Percentiles rank a stretch among this genome's conserved stretches.
phyloP scores from a whole-genome alignment of 2,329 filamentous ascomycete genomes.

The Colletotrichum coccodes region DNA sequence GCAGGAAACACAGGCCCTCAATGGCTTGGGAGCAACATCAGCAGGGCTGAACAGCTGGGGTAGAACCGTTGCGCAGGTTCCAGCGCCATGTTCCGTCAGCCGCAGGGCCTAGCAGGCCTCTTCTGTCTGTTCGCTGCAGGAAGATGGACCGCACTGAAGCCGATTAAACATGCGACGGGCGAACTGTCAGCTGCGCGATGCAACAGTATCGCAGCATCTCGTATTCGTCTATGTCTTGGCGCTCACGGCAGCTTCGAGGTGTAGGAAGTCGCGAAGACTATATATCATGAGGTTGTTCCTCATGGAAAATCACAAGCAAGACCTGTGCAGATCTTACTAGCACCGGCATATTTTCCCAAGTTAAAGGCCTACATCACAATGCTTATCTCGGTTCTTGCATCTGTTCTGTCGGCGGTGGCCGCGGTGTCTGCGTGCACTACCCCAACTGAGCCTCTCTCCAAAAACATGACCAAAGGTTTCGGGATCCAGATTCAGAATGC shows the following conservation, averaged over 20 bases:
- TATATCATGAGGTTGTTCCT: neutral
- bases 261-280: neutral
- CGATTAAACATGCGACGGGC: neutral
- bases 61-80: neutral
- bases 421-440: conserved; percentile 42
- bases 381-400: neutral
- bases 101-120: neutral
- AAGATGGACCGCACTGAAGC: neutral
- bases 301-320: neutral
- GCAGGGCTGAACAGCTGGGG: conserved; percentile 11
- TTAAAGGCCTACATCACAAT: neutral
- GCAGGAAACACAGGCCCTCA: conserved; percentile 3
- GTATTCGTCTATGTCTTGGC: conserved; percentile 30
- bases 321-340: neutral
- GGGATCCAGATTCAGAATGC: conserved; percentile 50
- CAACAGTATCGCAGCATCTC: conserved; percentile 16
- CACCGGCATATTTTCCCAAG: neutral
- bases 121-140: neutral
- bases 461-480: conserved; percentile 47
- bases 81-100: neutral
- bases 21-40: conserved; percentile 8
- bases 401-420: conserved; percentile 35
- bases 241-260: neutral
- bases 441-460: conserved; percentile 40
- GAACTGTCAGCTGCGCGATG: conserved; percentile 4